phyloP scores from a whole-genome alignment of 345 rosid species.

The Punica granatum region DNA sequence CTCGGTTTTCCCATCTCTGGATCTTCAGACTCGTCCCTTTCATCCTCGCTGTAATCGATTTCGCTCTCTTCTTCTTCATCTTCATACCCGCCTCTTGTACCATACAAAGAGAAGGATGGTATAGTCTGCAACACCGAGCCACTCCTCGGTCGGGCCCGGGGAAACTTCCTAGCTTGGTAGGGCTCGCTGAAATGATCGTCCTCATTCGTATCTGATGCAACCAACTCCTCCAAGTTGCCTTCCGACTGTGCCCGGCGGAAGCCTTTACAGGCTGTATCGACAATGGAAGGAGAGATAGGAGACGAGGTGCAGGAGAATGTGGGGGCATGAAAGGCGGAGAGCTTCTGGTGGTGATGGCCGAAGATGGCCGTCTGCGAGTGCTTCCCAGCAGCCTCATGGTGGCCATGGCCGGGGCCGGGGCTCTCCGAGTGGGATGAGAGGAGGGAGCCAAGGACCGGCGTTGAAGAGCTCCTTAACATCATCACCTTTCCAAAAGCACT shows the following conservation, averaged over 20 bases:
- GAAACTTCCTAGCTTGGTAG: conserved; percentile 5
- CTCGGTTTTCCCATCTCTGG: not conserved
- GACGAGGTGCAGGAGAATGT: conserved; percentile 6
- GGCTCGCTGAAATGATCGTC: not conserved
- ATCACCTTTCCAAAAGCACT: conserved; percentile 11
- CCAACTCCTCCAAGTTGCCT: conserved; percentile 41
- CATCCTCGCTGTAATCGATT: conserved; percentile 7
- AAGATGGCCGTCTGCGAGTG: not conserved
- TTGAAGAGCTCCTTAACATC: conserved; percentile 61
- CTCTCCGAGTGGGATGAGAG: conserved; percentile 32
- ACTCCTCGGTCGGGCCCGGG: not conserved
- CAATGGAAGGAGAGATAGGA: conserved; percentile 30
- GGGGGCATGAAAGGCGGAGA: conserved; percentile 12
- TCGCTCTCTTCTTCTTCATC: conserved; percentile 20
- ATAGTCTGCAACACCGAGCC: conserved; percentile 28
- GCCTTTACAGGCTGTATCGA: conserved; percentile 14
- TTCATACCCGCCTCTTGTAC: conserved; percentile 8
- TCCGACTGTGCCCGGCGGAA: conserved; percentile 50
- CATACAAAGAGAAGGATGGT: conserved; percentile 41
- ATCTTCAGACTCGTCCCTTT: conserved; percentile 1
- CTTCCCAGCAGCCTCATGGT: conserved; percentile 17
- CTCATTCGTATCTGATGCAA: not conserved
- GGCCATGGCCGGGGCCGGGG: conserved; percentile 17
- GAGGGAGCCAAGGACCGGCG: conserved; percentile 60
- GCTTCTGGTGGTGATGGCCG: conserved; percentile 16